phyloP scores from a whole-genome alignment of 208 protist species.

The Leishmania guyanensis region DNA sequence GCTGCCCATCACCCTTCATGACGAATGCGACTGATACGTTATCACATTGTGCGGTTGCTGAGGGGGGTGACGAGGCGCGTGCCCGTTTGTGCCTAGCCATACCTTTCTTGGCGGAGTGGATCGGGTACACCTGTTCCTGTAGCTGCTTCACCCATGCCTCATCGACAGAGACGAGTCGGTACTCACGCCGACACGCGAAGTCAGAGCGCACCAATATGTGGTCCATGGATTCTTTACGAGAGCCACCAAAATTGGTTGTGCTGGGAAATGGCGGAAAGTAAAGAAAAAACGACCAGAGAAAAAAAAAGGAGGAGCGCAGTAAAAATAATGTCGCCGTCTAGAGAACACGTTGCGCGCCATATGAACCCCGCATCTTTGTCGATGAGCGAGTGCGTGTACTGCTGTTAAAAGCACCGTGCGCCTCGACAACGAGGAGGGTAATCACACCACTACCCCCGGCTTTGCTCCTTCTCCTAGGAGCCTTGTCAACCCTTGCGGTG shows the following conservation, averaged over 20 bases:
- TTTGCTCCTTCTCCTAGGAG: too few relatives aligned
- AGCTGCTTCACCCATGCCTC: conserved; percentile 27
- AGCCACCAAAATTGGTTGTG: too few relatives aligned
- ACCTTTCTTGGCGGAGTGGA: not conserved
- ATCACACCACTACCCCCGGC: not conserved
- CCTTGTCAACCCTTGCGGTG: not conserved
- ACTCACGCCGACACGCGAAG: conserved; percentile 42
- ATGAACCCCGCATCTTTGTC: too few relatives aligned
- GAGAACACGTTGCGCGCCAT: too few relatives aligned
- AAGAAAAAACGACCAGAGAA: too few relatives aligned
- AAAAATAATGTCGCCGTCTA: too few relatives aligned
- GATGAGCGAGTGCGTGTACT: too few relatives aligned
- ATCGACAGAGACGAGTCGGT: conserved; percentile 54
- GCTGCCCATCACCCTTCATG: conserved; percentile 48
- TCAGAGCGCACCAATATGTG: conserved; percentile 43
- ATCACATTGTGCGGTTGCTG: not conserved
- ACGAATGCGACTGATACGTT: conserved; percentile 30
- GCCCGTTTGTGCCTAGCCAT: not conserved
- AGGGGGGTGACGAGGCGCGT: not conserved
- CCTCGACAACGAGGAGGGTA: not conserved
- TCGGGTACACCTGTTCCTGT: conserved; percentile 2
- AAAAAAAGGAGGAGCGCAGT: too few relatives aligned
- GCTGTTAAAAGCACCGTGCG: not conserved
- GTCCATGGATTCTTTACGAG: conserved; percentile 25
- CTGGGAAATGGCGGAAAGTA: too few relatives aligned